Evolutionary conservation across 352 stramenopile species (phyloP), one percentile per base, ranked within the genome.

Genomic region (Globisporangium mamillatum): DNA sequence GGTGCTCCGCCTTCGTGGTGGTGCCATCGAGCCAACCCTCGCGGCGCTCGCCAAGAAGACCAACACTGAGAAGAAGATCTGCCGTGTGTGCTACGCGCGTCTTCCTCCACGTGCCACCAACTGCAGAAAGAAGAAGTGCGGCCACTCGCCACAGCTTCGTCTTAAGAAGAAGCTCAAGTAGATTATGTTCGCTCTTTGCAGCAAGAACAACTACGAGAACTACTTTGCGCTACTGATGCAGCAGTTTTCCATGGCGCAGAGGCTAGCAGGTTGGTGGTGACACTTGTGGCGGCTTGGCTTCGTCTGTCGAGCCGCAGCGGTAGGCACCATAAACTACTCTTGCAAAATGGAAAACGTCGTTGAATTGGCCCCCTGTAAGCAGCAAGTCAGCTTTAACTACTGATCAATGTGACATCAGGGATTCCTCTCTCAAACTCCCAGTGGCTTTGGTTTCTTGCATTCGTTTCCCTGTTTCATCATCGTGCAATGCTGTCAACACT

Each of bases 151-250:
- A 79, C 98, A 99, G 90, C 91, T 99, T 72, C 96, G 98, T 80
- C 97, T 98, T 81, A 99, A 99, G 97, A 99, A 99, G 93, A 99
- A 99, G 92, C 91, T 99, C 74, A 99, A 99, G 90, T 99, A 99
- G 97, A 88, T 63, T 53, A 55, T 38, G 67, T 18, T 61, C 32
- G 48, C 36, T 54, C 29, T 48, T 18, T 41, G 46, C 32, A 63
- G 57, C 57, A 48, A 22, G 27, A 25, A 54, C 65, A 10, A 24
- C 44, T 52, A 52, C 44, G 44, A 52, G 64, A 63, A 29, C 36
- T 24, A 25, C 56, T 50, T 62, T 48, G 22, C 56, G 56, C 36
- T 27, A 54, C 22, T 59, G 38, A 66, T 36, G 54, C 54, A 27
- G 48, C 38, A 44, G 8, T 32, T 34, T 67, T 25, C 50, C 62